Conservation (phyloP, 441 rosid genomes). For the Erysimum pusillum region DNA sequence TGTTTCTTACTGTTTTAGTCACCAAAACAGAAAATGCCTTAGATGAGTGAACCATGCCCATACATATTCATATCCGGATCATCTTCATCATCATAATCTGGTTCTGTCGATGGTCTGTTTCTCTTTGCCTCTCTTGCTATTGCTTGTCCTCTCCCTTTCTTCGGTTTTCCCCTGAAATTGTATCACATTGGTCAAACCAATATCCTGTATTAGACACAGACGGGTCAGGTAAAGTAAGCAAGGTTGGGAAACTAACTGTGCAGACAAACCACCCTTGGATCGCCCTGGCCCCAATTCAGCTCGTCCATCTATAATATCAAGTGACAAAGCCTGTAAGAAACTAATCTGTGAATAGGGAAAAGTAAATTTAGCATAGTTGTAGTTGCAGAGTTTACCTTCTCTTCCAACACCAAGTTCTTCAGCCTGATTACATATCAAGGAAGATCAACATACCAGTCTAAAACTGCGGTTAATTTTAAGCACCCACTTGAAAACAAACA, state of each 20-base stretch:
- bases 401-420: constrained; percentile 90
- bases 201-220: constrained; percentile 7
- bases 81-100: constrained; percentile 93
- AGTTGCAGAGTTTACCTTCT: constrained; percentile 70
- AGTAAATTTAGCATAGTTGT: constrained; percentile 21
- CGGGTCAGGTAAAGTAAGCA: neutral
- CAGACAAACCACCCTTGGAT: constrained; percentile 83
- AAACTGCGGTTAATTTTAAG: neutral
- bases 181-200: constrained; percentile 15
- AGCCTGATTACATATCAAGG: constrained; percentile 62
- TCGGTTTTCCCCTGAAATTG: constrained; percentile 79
- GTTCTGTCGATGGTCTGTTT: constrained; percentile 76
- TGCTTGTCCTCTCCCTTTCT: constrained; percentile 85
- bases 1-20: constrained; percentile 34
- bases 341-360: constrained; percentile 2
- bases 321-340: constrained; percentile 4
- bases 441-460: constrained; percentile 22
- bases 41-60: constrained; percentile 45
- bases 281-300: constrained; percentile 77
- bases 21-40: constrained; percentile 18
- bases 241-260: constrained; percentile 73
- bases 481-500: constrained; percentile 12
- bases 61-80: constrained; percentile 70
- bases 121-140: constrained; percentile 80
- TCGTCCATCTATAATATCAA: constrained; percentile 65